Evolutionary conservation across 1,284 basidiomycete species (phyloP).

Genomic region (Trametes versicolor): DNA sequence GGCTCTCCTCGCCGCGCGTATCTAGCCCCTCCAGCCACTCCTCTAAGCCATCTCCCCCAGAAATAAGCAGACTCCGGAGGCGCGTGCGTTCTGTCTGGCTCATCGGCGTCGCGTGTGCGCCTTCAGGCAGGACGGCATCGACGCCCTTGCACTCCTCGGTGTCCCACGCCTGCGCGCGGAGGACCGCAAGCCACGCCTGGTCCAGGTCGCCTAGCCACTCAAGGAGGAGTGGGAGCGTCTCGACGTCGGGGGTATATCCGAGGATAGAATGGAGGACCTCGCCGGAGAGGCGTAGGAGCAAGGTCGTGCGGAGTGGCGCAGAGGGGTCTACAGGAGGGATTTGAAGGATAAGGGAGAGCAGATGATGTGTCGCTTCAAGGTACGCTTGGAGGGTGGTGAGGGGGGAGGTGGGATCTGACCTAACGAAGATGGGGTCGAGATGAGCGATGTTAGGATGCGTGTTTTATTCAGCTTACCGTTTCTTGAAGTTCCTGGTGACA

Average conservation of each 20-base stretch:
- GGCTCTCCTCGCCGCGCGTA: constrained; percentile 35
- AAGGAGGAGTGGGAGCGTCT: constrained; percentile 59
- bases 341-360: constrained; percentile 71
- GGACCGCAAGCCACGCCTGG: constrained; percentile 71
- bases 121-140: constrained; percentile 53
- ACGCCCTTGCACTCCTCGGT: constrained; percentile 54
- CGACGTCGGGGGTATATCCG: constrained; percentile 60
- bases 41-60: constrained; percentile 66
- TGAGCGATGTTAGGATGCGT: background rate
- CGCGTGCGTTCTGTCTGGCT: constrained; percentile 77
- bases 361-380: constrained; percentile 60
- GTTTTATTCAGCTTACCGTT: constrained; percentile 59
- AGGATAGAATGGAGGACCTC: constrained; percentile 67
- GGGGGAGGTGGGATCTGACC: constrained; percentile 62
- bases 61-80: constrained; percentile 68
- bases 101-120: constrained; percentile 52
- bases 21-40: constrained; percentile 65
- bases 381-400: constrained; percentile 66
- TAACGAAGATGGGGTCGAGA: constrained; percentile 34
- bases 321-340: constrained; percentile 78
- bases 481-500: constrained; percentile 73
- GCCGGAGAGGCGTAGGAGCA: constrained; percentile 75
- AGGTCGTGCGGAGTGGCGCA: constrained; percentile 66
- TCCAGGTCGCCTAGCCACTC: constrained; percentile 77
- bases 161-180: constrained; percentile 72